These are phyloP conservation scores for Trametes polyzona DNA, from an alignment of 1,284 basidiomycete species.

Conservation along the genomic window DNA sequence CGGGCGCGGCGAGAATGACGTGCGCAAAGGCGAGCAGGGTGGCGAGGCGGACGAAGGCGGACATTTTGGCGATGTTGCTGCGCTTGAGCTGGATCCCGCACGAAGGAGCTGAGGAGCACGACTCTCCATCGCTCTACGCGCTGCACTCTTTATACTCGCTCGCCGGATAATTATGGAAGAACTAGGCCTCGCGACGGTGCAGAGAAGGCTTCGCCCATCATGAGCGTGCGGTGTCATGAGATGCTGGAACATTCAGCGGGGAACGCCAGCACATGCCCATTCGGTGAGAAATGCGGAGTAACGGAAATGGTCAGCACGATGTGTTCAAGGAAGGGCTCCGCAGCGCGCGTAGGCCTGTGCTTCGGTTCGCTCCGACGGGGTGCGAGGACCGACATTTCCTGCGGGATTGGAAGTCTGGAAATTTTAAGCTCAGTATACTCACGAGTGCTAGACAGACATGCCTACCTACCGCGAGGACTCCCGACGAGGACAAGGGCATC, in stretches of 20 bases:
- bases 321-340: background rate
- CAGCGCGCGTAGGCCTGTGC: background rate
- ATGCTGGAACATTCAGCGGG: slow-evolving; percentile 6
- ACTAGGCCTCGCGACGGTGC: background rate
- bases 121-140: background rate
- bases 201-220: slow-evolving; percentile 6
- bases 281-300: slow-evolving; percentile 5
- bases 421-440: slow-evolving; percentile 9
- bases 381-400: background rate
- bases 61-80: slow-evolving; percentile 1
- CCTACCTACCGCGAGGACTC: background rate
- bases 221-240: slow-evolving; percentile 16
- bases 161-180: slow-evolving; percentile 12
- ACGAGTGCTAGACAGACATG: background rate
- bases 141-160: slow-evolving; percentile 5
- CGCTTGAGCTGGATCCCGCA: background rate
- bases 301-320: slow-evolving; percentile 2
- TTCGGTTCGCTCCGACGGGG: slow-evolving; percentile 1
- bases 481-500: background rate
- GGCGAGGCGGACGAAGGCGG: slow-evolving; percentile 20
- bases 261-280: slow-evolving; percentile 9
- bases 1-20: slow-evolving; percentile 12
- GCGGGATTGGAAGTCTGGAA: background rate
- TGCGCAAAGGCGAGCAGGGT: slow-evolving; percentile 13
- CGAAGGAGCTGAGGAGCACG: slow-evolving; percentile 11